Evolutionary conservation across 2,329 filamentous ascomycete species (phyloP).

Genomic region (Sarocladium brachiariae): DNA sequence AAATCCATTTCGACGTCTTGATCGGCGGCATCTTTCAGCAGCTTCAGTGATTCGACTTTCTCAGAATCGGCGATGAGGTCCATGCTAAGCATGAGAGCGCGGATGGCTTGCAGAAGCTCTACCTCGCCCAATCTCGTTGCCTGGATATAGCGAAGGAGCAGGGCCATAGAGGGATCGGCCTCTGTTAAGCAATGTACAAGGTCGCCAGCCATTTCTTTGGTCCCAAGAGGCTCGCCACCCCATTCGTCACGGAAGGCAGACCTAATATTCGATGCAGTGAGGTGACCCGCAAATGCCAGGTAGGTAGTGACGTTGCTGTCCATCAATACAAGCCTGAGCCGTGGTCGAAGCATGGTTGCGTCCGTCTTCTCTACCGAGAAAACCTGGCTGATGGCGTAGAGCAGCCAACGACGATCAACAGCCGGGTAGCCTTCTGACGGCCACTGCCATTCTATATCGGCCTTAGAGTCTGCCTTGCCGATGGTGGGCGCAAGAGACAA

Average conservation of each 20-base stretch:
- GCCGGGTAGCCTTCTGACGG: conserved; percentile 38
- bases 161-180: conserved; percentile 60
- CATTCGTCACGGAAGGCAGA: conserved; percentile 48
- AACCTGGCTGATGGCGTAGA: conserved; percentile 56
- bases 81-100: conserved; percentile 61
- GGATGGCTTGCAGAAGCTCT: conserved; percentile 61
- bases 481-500: conserved; percentile 20
- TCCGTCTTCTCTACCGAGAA: conserved; percentile 45
- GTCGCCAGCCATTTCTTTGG: conserved; percentile 48
- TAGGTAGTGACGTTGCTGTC: conserved; percentile 51
- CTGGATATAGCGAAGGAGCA: conserved; percentile 59
- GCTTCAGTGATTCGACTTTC: conserved; percentile 25
- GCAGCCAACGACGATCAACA: conserved; percentile 58
- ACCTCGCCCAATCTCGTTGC: conserved; percentile 57
- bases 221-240: conserved; percentile 34
- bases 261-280: conserved; percentile 52
- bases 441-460: conserved; percentile 44
- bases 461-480: conserved; percentile 16
- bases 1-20: conserved; percentile 45
- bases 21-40: conserved; percentile 21
- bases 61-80: conserved; percentile 44
- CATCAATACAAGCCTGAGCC: conserved; percentile 32
- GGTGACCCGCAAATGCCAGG: conserved; percentile 52
- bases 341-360: conserved; percentile 28
- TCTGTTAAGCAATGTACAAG: conserved; percentile 56